phyloP scores from a whole-genome alignment of 306 rosid species.

The Sophora flavescens region DNA sequence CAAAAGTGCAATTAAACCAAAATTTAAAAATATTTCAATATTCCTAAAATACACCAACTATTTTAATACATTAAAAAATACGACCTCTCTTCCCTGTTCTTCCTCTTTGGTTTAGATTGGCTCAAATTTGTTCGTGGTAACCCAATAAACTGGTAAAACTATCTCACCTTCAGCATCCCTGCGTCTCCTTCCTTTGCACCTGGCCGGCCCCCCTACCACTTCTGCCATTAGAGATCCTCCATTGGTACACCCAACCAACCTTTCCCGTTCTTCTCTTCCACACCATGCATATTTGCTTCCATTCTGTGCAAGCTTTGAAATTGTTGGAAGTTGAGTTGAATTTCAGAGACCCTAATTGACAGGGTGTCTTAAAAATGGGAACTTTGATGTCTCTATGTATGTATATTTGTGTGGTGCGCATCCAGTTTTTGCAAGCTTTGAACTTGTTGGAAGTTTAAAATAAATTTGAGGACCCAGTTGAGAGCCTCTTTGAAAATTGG shows the following conservation, averaged over 20 bases:
- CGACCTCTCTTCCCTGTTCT: no score
- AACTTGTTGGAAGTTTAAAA: neutral
- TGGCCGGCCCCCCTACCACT: no score
- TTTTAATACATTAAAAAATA: no score
- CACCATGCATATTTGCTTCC: neutral
- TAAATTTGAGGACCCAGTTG: conserved; percentile 26
- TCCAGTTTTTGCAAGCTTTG: conserved; percentile 1
- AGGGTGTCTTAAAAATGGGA: neutral
- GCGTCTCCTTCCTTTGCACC: no score
- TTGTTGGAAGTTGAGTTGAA: neutral
- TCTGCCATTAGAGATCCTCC: conserved; percentile 55
- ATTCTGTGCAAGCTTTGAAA: conserved; percentile 8
- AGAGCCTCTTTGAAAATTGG: neutral
- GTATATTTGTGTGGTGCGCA: neutral
- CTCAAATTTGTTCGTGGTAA: no score
- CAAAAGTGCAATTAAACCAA: no score
- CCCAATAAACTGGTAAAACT: no score
- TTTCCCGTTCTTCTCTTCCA: neutral
- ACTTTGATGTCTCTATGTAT: neutral
- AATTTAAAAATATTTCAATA: no score
- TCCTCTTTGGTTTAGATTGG: no score
- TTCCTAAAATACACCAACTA: no score
- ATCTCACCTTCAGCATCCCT: no score
- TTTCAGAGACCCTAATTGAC: conserved; percentile 19
- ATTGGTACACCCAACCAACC: conserved; percentile 52